Conservation (phyloP, 768 basidiomycete genomes). For the Trametes meyenii region DNA sequence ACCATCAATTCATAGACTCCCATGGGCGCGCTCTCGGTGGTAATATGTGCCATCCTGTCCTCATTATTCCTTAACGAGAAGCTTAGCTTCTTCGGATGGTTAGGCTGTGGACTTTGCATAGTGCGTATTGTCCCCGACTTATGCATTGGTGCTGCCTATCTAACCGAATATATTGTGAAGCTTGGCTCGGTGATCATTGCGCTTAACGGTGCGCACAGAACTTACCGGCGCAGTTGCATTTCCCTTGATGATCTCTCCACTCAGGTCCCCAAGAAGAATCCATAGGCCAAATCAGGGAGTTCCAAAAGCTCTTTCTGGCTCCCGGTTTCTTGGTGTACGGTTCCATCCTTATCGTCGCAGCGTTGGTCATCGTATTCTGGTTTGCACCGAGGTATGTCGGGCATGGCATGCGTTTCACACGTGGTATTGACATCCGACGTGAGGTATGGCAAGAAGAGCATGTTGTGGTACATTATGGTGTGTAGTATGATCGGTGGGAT, state of each 20-base stretch:
- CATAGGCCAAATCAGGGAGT: conserved; percentile 68
- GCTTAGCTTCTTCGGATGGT: conserved; percentile 95
- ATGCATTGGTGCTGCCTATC: conserved; percentile 2
- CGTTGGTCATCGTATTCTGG: conserved; percentile 76
- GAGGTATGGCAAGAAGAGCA: conserved; percentile 86
- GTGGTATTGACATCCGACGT: conserved; percentile 4
- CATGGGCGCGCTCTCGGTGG: conserved; percentile 94
- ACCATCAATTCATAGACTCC: conserved; percentile 62
- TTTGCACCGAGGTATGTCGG: conserved; percentile 72
- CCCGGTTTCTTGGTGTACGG: conserved; percentile 80
- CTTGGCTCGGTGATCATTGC: conserved; percentile 89
- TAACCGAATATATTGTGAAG: conserved; percentile 37
- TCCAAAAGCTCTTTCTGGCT: conserved; percentile 79
- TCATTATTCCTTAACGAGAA: conserved; percentile 93
- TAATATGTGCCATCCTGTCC: conserved; percentile 90
- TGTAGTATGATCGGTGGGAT: conserved; percentile 98
- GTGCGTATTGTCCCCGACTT: conserved; percentile 48
- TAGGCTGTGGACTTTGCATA: conserved; percentile 91
- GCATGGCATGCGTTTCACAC: neutral
- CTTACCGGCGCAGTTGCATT: neutral
- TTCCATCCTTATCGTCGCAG: conserved; percentile 61
- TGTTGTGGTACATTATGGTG: conserved; percentile 94
- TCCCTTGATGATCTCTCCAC: neutral
- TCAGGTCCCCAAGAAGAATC: conserved; percentile 70
- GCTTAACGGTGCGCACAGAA: conserved; percentile 63